Percentiles rank a stretch among this genome's conserved stretches.
These are phyloP conservation scores for Silene uniflora DNA, from an alignment of 148 eudicot genomes.

Conservation along the genomic window DNA sequence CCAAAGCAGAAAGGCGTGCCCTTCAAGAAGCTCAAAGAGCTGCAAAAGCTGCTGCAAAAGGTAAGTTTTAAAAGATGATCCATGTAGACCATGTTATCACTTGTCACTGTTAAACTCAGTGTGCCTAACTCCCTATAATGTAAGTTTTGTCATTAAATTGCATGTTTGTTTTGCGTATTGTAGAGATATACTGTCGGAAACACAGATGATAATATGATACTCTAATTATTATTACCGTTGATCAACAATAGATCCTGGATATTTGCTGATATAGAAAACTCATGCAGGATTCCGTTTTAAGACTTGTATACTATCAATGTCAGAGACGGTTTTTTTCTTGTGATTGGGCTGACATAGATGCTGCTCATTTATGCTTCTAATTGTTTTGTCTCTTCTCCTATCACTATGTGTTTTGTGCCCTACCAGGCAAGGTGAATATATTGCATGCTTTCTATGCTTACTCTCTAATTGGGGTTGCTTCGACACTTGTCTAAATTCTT, in stretches of 20 bases:
- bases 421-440: too few species aligned
- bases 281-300: neutral
- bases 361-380: neutral
- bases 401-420: too few species aligned
- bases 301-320: neutral
- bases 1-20: slow-evolving; percentile 96
- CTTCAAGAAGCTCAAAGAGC: slow-evolving; percentile 94
- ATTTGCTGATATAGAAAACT: neutral
- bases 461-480: too few species aligned
- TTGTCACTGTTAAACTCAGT: neutral
- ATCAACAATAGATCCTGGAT: neutral
- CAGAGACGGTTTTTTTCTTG: neutral
- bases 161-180: neutral
- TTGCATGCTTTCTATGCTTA: too few species aligned
- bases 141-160: neutral
- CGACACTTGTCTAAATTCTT: too few species aligned
- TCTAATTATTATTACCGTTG: too few species aligned
- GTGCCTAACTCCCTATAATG: neutral
- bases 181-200: neutral
- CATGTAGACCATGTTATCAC: neutral
- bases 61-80: slow-evolving; percentile 23
- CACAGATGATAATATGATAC: neutral
- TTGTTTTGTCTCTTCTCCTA: neutral
- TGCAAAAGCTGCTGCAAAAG: slow-evolving; percentile 92
- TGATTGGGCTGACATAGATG: neutral